phyloP scores from a whole-genome alignment of 495 filamentous ascomycete species.

The Durotheca rogersii region DNA sequence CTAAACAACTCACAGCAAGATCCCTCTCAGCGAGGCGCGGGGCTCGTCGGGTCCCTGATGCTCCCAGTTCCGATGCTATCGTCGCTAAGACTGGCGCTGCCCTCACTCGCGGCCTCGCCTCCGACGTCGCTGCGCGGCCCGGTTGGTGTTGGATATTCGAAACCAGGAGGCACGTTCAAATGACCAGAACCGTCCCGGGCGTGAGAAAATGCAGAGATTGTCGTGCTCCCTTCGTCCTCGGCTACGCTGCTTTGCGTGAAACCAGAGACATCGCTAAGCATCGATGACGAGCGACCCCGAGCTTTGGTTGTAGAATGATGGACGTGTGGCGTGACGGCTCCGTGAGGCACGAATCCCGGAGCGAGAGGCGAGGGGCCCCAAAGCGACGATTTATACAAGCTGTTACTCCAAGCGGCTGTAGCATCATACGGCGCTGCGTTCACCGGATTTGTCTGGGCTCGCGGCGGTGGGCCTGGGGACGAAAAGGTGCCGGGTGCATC shows the following conservation, averaged over 20 bases:
- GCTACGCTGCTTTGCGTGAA: conserved; percentile 59
- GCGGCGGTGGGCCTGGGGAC: conserved; percentile 15
- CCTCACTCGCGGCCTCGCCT: conserved; percentile 19
- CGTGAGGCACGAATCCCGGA: conserved; percentile 32
- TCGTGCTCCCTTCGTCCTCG: conserved; percentile 27
- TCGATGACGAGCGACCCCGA: conserved; percentile 63
- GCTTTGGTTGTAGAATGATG: conserved; percentile 36
- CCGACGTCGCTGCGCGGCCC: conserved; percentile 12
- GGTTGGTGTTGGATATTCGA: conserved; percentile 27
- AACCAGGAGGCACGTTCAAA: conserved; percentile 19
- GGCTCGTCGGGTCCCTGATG: conserved; percentile 31
- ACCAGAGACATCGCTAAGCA: conserved; percentile 66
- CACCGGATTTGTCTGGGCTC: conserved; percentile 14
- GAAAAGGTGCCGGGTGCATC: conserved; percentile 21
- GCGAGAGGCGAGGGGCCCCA: conserved; percentile 33
- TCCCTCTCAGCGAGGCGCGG: conserved; percentile 19
- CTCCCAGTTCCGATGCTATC: conserved; percentile 31
- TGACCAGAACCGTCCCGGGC: conserved; percentile 14
- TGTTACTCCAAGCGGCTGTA: conserved; percentile 33
- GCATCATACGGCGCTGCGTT: conserved; percentile 28
- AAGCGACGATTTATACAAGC: conserved; percentile 32
- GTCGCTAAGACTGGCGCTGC: conserved; percentile 25
- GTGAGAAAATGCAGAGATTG: conserved; percentile 7
- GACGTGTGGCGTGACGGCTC: conserved; percentile 20
- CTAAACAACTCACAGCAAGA: conserved; percentile 3